Conservation (phyloP, 73 alveolate genomes). For the Blepharisma japonicum region DNA sequence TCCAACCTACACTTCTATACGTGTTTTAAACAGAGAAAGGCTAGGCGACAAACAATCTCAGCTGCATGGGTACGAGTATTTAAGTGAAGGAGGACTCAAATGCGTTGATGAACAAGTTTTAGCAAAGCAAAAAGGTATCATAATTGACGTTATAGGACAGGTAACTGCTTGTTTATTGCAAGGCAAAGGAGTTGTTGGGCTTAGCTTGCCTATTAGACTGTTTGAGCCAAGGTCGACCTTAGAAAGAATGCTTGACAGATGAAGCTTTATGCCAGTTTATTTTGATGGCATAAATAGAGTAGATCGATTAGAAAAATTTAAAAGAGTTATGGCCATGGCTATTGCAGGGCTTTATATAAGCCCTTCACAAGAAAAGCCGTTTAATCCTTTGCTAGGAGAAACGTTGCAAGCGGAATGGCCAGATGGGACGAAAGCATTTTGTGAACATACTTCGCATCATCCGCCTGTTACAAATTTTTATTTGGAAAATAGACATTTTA, state of each 20-base stretch:
- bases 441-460: constrained; percentile 89
- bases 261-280: constrained; percentile 65
- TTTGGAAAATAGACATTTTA: constrained; percentile 47
- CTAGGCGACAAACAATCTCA: no score
- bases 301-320: constrained; percentile 74
- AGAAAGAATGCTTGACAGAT: constrained; percentile 69
- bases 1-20: constrained; percentile 33
- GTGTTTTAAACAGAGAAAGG: no score
- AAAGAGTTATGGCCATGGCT: constrained; percentile 60
- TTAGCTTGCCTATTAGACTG: constrained; percentile 76
- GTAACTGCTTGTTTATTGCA: constrained; percentile 66
- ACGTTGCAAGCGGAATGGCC: constrained; percentile 82
- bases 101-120: constrained; percentile 63
- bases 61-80: background rate
- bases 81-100: constrained; percentile 58
- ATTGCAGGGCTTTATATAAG: constrained; percentile 68
- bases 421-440: constrained; percentile 77
- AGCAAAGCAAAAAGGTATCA: constrained; percentile 61
- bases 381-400: constrained; percentile 91
- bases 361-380: constrained; percentile 76
- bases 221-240: constrained; percentile 70
- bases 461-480: constrained; percentile 86
- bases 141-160: constrained; percentile 55
- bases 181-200: constrained; percentile 72
- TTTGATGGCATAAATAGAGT: constrained; percentile 49